A percentile compares a stretch with the other conserved stretches of the same genome.
Conservation (phyloP, 225 moss, liverwort and hornwort species). For the Sphagnum tenellum region DNA sequence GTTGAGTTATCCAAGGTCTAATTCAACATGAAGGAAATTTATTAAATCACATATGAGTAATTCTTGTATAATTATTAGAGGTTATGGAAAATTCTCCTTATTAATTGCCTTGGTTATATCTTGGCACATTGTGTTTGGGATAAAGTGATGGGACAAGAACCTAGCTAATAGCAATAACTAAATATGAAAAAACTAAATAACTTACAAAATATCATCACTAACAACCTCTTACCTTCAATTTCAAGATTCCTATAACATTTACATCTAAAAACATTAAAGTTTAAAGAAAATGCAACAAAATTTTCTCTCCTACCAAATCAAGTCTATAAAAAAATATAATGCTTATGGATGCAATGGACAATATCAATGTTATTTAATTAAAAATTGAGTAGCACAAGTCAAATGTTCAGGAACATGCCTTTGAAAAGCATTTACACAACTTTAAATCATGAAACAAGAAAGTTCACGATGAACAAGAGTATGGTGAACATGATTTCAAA, state of each 20-base stretch:
- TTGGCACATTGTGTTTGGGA: too few relatives aligned
- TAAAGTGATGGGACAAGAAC: too few relatives aligned
- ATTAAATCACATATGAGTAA: too few relatives aligned
- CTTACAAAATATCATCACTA: neutral
- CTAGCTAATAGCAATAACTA: neutral
- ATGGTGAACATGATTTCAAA: neutral
- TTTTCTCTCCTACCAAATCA: neutral
- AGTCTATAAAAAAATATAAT: neutral
- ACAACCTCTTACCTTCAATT: neutral
- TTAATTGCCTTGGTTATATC: too few relatives aligned
- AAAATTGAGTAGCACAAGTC: neutral
- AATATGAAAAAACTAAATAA: too few relatives aligned
- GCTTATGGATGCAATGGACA: constrained; percentile 1
- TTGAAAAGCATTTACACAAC: neutral
- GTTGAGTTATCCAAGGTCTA: too few relatives aligned
- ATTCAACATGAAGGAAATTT: too few relatives aligned
- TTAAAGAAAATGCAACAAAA: neutral
- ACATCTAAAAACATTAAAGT: neutral
- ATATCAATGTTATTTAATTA: neutral
- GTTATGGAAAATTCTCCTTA: too few relatives aligned
- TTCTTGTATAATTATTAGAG: too few relatives aligned
- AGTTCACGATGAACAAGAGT: neutral
- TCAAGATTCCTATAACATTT: neutral
- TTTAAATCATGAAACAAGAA: neutral
- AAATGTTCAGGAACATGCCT: neutral